phyloP scores from a whole-genome alignment of 2,329 filamentous ascomycete species.

The Exophiala sp. region DNA sequence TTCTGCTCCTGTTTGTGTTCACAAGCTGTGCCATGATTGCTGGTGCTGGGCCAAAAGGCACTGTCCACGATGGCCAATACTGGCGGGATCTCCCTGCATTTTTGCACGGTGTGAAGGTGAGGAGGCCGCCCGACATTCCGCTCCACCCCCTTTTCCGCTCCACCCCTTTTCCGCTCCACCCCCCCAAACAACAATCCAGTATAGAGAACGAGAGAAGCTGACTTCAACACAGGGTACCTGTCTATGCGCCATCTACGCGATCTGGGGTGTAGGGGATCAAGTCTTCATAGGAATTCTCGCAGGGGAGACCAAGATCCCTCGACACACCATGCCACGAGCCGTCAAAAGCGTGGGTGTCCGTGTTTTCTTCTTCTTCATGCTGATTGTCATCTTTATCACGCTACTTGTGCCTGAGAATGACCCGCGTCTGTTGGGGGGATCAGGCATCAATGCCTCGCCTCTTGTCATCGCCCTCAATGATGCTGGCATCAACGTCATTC shows the following conservation, averaged over 20 bases:
- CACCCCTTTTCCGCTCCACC: too few species aligned
- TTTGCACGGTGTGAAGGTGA: constrained; percentile 6
- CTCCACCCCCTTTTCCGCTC: too few species aligned
- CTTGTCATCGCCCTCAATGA: constrained; percentile 89
- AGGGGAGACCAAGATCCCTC: constrained; percentile 34
- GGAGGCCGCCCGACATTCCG: too few species aligned
- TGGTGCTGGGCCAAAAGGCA: constrained; percentile 38
- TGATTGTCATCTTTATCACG: constrained; percentile 31
- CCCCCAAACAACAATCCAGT: neutral
- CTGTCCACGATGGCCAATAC: constrained; percentile 68
- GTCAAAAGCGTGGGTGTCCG: constrained; percentile 32
- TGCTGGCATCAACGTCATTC: constrained; percentile 71
- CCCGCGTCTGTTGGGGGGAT: constrained; percentile 29
- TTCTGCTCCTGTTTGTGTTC: constrained; percentile 2
- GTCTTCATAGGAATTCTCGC: constrained; percentile 31
- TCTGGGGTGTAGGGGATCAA: constrained; percentile 34
- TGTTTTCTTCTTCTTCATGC: constrained; percentile 32
- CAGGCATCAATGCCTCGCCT: constrained; percentile 57
- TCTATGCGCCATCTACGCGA: neutral
- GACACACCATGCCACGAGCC: constrained; percentile 34
- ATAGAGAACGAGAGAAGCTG: neutral
- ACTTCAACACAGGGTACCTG: neutral
- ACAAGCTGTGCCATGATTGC: constrained; percentile 5
- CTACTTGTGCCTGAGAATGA: constrained; percentile 29
- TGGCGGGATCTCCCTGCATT: constrained; percentile 5